Evolutionary conservation across 2,329 filamentous ascomycete species (phyloP).

Genomic region (Xylaria sp.): DNA sequence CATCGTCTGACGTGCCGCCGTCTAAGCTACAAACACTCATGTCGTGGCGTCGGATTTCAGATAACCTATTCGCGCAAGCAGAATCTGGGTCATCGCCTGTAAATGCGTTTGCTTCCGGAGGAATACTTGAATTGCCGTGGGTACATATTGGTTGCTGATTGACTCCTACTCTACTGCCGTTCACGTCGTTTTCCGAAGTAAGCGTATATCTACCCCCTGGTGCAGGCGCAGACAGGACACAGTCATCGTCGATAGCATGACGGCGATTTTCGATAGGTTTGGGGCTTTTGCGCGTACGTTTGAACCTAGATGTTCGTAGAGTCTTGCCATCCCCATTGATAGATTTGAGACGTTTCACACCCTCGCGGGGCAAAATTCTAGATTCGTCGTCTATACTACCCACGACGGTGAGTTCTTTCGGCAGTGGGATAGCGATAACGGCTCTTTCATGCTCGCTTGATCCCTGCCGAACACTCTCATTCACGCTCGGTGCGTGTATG

Average conservation of each 20-base stretch:
- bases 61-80: conserved; percentile 23
- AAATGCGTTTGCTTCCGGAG: conserved; percentile 21
- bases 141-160: conserved; percentile 46
- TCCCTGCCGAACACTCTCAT: conserved; percentile 36
- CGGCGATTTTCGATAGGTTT: conserved; percentile 19
- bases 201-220: conserved; percentile 36
- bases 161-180: conserved; percentile 48
- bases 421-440: conserved; percentile 17
- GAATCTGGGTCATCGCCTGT: conserved; percentile 15
- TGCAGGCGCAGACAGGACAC: conserved; percentile 43
- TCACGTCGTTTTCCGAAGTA: conserved; percentile 40
- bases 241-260: conserved; percentile 35
- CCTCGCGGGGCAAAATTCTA: conserved; percentile 27
- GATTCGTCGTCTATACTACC: conserved; percentile 31
- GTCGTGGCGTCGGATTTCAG: conserved; percentile 34
- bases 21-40: conserved; percentile 48
- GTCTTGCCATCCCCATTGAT: conserved; percentile 41
- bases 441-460: conserved; percentile 35
- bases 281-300: conserved; percentile 27
- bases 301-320: conserved; percentile 32
- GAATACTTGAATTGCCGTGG: conserved; percentile 44
- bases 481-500: conserved; percentile 34
- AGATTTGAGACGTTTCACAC: conserved; percentile 34
- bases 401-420: conserved; percentile 33
- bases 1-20: conserved; percentile 47